Evolutionary conservation across 441 rosid species (phyloP), one percentile per base, ranked within the genome.

Genomic region (Populus tomentosa): DNA sequence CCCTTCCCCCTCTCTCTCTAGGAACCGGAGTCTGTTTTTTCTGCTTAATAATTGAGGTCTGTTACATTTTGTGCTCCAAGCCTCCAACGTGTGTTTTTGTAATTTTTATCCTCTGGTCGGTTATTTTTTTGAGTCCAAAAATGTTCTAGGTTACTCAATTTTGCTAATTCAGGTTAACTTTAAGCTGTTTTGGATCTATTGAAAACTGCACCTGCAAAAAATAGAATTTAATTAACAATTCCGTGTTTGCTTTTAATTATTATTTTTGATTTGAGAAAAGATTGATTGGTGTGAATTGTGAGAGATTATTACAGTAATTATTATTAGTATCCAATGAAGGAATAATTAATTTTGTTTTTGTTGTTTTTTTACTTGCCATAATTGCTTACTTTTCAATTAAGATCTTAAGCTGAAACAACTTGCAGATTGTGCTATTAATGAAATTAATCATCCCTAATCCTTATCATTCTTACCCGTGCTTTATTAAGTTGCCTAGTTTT

Each of bases 321-420:
- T 63, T 18, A 59, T 70, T 79, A 65, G 68, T 64, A 62, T 62
- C 65, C 13, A 62, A 23, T 62, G 65, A 23, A 62, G 65, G 28
- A 23, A 62, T 62, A 62, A 62, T 62, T 62, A 9, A 62, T 62
- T 74, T 79, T 63, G 46, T 68, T 46, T 65, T 32, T 79, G 23
- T 40, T 71, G 66, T 42, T 9, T 42, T 23, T 42, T 20, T 16
- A 20, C 61, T 69, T 61, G 30, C 70, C 21, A 66, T 67, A 46
- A 75, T 78, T 75, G 67, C 11, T 33, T 62, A 28, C 69, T 81
- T 70, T 21, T 40, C 30, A 70, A 59, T 20, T 61, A 78, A 72
- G 83, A 85, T 84, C 78, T 76, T 74, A 36, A 63, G 63, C 56
- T 36, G 56, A 66, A 59, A 71, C n/a, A 38, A 63, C 14, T 70